Evolutionary conservation across 2,329 filamentous ascomycete genomes (phyloP).

Genomic region (Emmonsiellopsis sp.): DNA sequence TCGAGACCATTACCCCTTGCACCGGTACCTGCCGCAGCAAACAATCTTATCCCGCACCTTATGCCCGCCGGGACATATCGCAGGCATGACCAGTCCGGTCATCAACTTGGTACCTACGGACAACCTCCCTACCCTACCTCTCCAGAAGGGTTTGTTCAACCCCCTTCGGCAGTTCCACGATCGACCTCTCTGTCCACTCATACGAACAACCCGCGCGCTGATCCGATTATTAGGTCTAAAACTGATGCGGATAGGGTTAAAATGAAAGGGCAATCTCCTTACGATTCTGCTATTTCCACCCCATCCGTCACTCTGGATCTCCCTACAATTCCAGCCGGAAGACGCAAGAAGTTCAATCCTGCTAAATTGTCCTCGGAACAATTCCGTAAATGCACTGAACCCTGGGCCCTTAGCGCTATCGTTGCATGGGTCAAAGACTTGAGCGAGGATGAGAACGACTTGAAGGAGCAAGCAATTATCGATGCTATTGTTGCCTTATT

Average conservation of each 20-base stretch:
- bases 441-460: conserved; percentile 81
- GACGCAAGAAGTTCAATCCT: conserved; percentile 75
- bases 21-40: conserved; percentile 46
- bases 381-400: conserved; percentile 75
- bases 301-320: conserved; percentile 62
- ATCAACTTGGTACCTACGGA: conserved; percentile 26
- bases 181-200: conserved; percentile 78
- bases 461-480: conserved; percentile 74
- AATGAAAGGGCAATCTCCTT: conserved; percentile 34
- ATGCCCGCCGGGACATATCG: conserved; percentile 52
- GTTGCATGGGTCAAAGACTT: conserved; percentile 78
- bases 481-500: conserved; percentile 85
- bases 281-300: conserved; percentile 12
- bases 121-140: conserved; percentile 27
- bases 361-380: conserved; percentile 72
- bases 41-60: conserved; percentile 37
- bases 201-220: conserved; percentile 66
- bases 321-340: conserved; percentile 69
- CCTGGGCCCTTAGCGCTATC: conserved; percentile 88
- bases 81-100: conserved; percentile 36
- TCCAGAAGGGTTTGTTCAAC: conserved; percentile 44
- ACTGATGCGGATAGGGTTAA: conserved; percentile 71
- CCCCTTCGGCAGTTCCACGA: conserved; percentile 47
- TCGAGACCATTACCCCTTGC: conserved; percentile 54
- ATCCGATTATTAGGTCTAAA: conserved; percentile 80